phyloP scores from a whole-genome alignment of 495 filamentous ascomycete genomes.

The Aspergillus kassunensis region DNA sequence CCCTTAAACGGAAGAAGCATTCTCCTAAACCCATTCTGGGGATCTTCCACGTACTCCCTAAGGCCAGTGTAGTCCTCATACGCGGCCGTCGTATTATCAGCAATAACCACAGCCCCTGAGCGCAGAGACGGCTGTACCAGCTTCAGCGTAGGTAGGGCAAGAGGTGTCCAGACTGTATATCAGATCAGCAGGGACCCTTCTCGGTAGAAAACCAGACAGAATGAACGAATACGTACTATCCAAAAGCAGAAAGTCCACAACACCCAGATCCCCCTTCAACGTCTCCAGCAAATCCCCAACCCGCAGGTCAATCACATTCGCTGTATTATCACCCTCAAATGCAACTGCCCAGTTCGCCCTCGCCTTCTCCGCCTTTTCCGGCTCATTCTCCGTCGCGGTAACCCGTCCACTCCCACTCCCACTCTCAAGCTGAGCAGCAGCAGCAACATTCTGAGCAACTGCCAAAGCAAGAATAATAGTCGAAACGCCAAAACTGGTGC shows the following conservation, averaged over 20 bases:
- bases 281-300: slow-evolving; percentile 52
- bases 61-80: not conserved
- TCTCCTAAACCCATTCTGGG: slow-evolving; percentile 1
- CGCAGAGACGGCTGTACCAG: slow-evolving; percentile 40
- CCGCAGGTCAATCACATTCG: slow-evolving; percentile 46
- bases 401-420: slow-evolving; percentile 32
- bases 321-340: slow-evolving; percentile 28
- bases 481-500: slow-evolving; percentile 54
- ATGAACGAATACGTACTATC: slow-evolving; percentile 45
- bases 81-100: slow-evolving; percentile 41
- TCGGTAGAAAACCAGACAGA: not conserved
- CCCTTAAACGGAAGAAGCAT: slow-evolving; percentile 3
- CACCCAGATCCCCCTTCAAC: slow-evolving; percentile 33
- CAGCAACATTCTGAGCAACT: slow-evolving; percentile 27
- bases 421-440: slow-evolving; percentile 8
- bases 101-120: slow-evolving; percentile 43
- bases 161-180: slow-evolving; percentile 44
- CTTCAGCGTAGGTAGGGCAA: slow-evolving; percentile 47
- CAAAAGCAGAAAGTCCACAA: slow-evolving; percentile 50
- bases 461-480: slow-evolving; percentile 57
- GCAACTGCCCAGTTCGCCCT: slow-evolving; percentile 40
- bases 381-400: slow-evolving; percentile 54
- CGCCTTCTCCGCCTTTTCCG: slow-evolving; percentile 40
- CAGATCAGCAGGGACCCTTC: not conserved
- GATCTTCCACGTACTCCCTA: not conserved